Percentiles rank a stretch among this genome's conserved stretches.
Conservation (phyloP, 164 flowering plant species). For the Liriodendron chinense region DNA sequence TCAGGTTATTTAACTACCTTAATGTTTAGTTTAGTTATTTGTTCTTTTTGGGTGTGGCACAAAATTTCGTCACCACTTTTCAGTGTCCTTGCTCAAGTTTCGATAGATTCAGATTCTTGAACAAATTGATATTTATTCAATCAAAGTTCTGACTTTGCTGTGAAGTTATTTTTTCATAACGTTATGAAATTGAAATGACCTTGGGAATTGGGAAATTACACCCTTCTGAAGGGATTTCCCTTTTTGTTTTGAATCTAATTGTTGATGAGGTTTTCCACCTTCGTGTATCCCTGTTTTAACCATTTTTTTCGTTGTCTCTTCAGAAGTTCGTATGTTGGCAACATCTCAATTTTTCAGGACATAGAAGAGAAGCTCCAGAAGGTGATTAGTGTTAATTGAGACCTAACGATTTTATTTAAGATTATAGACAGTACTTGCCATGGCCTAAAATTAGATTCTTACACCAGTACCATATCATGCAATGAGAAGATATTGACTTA, state of each 20-base stretch:
- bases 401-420: too few relatives aligned
- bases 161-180: neutral
- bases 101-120: neutral
- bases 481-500: too few relatives aligned
- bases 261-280: neutral
- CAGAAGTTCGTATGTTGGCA: conserved; percentile 89
- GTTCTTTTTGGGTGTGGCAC: neutral
- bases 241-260: neutral
- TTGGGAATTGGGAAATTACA: neutral
- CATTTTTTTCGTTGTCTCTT: conserved; percentile 15
- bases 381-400: conserved; percentile 40
- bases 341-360: conserved; percentile 60
- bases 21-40: neutral
- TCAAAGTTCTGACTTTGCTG: neutral
- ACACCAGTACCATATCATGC: too few relatives aligned
- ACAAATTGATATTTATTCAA: neutral
- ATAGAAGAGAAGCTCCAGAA: conserved; percentile 76
- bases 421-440: neutral
- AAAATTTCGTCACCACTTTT: neutral
- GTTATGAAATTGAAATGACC: too few relatives aligned
- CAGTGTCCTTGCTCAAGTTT: neutral
- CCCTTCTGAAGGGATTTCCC: neutral
- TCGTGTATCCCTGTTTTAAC: neutral
- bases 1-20: conserved; percentile 48
- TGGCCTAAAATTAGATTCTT: neutral